Evolutionary conservation across 257 asterid genomes (phyloP), one percentile per base, ranked within the genome.

Genomic region (Gentiana dahurica): DNA sequence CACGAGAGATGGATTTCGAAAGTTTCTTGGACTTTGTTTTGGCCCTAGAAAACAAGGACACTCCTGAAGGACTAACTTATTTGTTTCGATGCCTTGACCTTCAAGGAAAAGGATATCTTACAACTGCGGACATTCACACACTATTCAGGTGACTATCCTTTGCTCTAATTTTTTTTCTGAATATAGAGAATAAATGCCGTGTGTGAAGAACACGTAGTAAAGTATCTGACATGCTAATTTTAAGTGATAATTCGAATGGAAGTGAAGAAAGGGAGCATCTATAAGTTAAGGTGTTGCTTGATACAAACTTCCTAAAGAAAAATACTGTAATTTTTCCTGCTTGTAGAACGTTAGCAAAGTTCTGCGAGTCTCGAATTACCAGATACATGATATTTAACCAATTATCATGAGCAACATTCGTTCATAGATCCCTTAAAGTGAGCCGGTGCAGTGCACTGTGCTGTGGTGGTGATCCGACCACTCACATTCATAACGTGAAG

Each of bases 1-100:
- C 95, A 43, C 87, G 95, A 55, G 99, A 92, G 75, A 88, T 92
- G 97, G 95, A 85, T 75, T 92, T 88, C 44, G 99, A 85, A 67
- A 92, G 95, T 68, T 88, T 88, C 64, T 97, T 92, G 1, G 97
- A 92, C 77, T 83, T 92, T 65, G 95, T 92, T 69, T 77, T 88
- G 57, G 95, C 99, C 59, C 76, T 88, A 24, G 99, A 92, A 77
- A 88, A 92, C 75, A 92, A 92, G 71, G 99, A 92, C 76, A 86
- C 94, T 60, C 82, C 95, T 34, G 99, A 92, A 72, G 99, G 95
- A 53, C 73, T 88, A 36, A 92, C 92, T 45, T 92, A 92, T 73
- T 76, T 88, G 83, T 92, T 88, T 65, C 77, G 88, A 54, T 88
- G 99, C 65, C 95, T 86, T 72, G 97, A 88, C 75, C 97, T 88